These are phyloP conservation scores for Globisporangium camurandrum DNA, from an alignment of 352 stramenopile genomes.

Conservation along the genomic window DNA sequence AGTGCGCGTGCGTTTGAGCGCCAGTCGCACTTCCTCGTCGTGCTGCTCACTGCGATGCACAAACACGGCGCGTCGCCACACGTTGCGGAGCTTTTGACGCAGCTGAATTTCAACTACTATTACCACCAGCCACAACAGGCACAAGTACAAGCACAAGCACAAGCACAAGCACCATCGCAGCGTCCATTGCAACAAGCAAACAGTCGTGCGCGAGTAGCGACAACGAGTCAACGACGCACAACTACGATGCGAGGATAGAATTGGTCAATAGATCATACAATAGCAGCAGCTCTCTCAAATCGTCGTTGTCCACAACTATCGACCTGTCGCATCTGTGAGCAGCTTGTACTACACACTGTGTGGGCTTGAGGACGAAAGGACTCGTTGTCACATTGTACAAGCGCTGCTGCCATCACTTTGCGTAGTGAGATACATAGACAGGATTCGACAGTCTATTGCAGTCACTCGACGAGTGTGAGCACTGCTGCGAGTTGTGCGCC, in stretches of 20 bases:
- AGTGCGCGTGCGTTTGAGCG: conserved; percentile 48
- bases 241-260: neutral
- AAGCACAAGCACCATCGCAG: neutral
- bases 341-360: too few species aligned
- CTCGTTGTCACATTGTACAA: too few species aligned
- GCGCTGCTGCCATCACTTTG: too few species aligned
- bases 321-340: too few species aligned
- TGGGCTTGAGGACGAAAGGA: too few species aligned
- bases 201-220: too few species aligned
- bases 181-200: too few species aligned
- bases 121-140: conserved; percentile 35
- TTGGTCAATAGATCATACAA: too few species aligned
- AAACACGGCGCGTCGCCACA: conserved; percentile 64
- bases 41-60: conserved; percentile 66
- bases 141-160: neutral
- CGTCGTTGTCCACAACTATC: too few species aligned
- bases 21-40: conserved; percentile 58
- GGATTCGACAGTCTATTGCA: too few species aligned
- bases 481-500: conserved; percentile 33
- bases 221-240: neutral
- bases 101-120: conserved; percentile 77
- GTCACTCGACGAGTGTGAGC: conserved; percentile 24
- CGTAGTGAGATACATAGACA: too few species aligned
- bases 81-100: conserved; percentile 53
- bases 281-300: too few species aligned